Base-by-base conservation (phyloP, 805 yeast species). In the Candida broadrunensis region DNA sequence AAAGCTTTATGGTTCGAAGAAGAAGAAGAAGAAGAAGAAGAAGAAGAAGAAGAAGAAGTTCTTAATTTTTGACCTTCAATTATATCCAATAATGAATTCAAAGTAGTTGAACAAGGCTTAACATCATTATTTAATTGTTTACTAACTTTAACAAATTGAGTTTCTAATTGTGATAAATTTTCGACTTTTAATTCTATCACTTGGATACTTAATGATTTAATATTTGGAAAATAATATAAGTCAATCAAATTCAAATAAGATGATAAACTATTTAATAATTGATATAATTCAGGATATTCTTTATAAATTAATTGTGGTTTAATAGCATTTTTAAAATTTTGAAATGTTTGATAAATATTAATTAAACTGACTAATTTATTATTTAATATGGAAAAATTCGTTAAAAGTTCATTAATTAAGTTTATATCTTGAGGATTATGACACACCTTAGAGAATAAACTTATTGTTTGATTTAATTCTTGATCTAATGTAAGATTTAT, bases 201-300 rank as follows among this genome's bases (percentile, higher is more conserved):
- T 26, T 26, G 14, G 29, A 40, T 29, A 13, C 38, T 36, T 26
- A 53, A 40, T 4, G 41, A 37, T 37, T 53, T 48, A 25, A 21
- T 40, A 5, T 37, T 51, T 14, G 42, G 52, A 32, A 20, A 17
- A 36, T 48, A 46, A 6, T 35, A 20, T 14, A 48, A 23, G 14
- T 44, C 44, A 5, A 57, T 44, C 11, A 46, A 37, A 6, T 44
- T 29, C 36, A 58, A 45, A 19, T 46, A 50, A 14, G 38, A 33
- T n/a, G 43, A 41, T 11, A 58, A 44, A 13, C n/a, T 23, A 16
- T 29, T 38, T 9, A 35, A 32, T 27, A 43, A 31, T 9, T 45
- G 41, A 17, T 40, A 36, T 18, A 58, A 27, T 16, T 45, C 47
- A 4, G 52, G 55, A 19, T 41, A 48, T 39, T 42, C 48, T 9